These are phyloP conservation scores for Stramenopiles sp. DNA, from an alignment of 352 stramenopile genomes.

Conservation along the genomic window DNA sequence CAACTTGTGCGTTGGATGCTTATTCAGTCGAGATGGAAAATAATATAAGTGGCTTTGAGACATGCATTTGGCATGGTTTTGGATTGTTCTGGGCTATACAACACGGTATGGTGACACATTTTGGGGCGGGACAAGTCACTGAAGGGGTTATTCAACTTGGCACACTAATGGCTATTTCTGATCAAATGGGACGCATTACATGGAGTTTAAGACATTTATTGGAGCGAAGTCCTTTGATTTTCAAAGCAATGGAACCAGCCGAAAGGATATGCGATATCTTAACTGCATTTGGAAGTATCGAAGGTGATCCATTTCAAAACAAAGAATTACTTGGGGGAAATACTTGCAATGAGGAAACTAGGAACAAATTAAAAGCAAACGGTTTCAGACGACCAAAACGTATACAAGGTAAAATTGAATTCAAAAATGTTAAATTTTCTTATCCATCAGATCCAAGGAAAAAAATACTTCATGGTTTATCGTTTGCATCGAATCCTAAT, in stretches of 20 bases:
- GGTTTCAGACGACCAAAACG: neutral
- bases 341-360: neutral
- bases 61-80: neutral
- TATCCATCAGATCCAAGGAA: neutral
- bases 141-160: neutral
- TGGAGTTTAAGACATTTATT: neutral
- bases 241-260: neutral
- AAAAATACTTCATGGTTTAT: neutral
- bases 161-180: neutral
- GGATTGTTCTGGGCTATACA: neutral
- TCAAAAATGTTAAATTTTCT: constrained; percentile 3
- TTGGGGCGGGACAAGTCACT: neutral
- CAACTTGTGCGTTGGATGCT: neutral
- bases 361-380: too few species aligned
- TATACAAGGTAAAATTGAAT: neutral
- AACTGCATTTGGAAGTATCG: neutral
- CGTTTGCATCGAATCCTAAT: neutral
- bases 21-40: neutral
- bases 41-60: neutral
- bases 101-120: neutral
- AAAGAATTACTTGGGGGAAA: neutral
- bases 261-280: neutral
- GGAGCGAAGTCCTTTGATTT: neutral
- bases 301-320: constrained; percentile 1
- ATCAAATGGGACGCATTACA: neutral